Base-by-base conservation (phyloP, 1,139 yeast species). In the Scheffersomyces parashehatae region DNA sequence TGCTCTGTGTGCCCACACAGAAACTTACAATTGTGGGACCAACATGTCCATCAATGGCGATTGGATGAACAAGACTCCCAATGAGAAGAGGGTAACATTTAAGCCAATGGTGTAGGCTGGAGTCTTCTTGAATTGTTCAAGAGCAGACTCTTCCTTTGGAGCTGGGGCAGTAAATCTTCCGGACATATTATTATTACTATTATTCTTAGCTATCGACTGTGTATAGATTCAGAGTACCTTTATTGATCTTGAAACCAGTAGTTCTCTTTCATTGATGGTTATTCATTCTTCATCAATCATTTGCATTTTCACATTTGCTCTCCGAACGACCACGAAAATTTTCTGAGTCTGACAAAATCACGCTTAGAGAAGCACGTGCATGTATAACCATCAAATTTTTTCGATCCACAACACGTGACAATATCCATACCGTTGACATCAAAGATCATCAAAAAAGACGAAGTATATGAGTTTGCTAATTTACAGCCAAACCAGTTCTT, bases 41-140 rank as follows among this genome's bases (percentile, higher is more conserved):
- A 86, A 70, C 81, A 83, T 79, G 46, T 85, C 93, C 88, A 85
- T 84, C 60, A 84, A 68, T 52, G 91, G 85, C 38, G 90, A 83
- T 70, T 83, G 88, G 54, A 86, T 80, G 65, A 85, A 79, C 16
- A 81, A 81, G 54, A 85, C 86, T 62, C 93, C 93, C 39, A 86
- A 82, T 47, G 77, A 81, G 59, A 86, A 86, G 51, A 85, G 72
- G 33, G 73, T 76, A 48, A 78, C 81, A 65, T 86, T 85, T 38
- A 84, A 64, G 42, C 81, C 77, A 45, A 85, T 70, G 48, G 88
- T 82, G 69, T 73, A 85, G 24, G 75, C 75, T 49, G 93, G 93
- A 39, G 84, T 68, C 52, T 77, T 75, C 49, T 69, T 80, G 66
- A 84, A 71, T 56, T 76, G 73, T 60, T 77, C 77, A 52, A 78